These are phyloP conservation scores for Eucommia ulmoides DNA, from an alignment of 257 asterid species.

Conservation along the genomic window DNA sequence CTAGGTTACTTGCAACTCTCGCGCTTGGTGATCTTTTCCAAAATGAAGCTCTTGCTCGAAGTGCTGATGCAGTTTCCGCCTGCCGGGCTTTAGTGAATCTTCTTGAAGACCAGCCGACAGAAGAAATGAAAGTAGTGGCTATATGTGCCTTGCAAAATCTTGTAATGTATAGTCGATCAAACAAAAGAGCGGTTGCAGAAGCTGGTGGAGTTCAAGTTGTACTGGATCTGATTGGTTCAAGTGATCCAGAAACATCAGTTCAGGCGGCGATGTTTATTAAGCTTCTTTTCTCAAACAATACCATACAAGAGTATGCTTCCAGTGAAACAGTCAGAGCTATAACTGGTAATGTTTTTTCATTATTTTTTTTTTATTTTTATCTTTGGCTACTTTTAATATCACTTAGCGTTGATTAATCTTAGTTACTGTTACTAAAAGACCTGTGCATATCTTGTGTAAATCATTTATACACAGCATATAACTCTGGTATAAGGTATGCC, in stretches of 20 bases:
- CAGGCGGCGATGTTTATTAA: constrained; percentile 98
- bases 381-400: no score
- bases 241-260: constrained; percentile 87
- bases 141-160: constrained; percentile 95
- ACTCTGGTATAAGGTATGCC: no score
- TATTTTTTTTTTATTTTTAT: no score
- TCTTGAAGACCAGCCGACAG: constrained; percentile 98
- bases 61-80: constrained; percentile 90
- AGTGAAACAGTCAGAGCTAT: constrained; percentile 98
- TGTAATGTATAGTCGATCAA: constrained; percentile 89
- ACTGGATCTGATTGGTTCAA: constrained; percentile 83
- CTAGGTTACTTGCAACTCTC: constrained; percentile 84
- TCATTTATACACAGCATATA: no score
- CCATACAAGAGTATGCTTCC: constrained; percentile 97
- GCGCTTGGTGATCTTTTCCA: constrained; percentile 97
- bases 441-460: no score
- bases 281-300: constrained; percentile 83
- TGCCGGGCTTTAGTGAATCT: constrained; percentile 95
- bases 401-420: constrained; percentile 6
- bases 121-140: constrained; percentile 98
- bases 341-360: no score
- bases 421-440: no score
- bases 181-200: constrained; percentile 99
- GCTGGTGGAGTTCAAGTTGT: constrained; percentile 99
- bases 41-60: constrained; percentile 87